These are phyloP conservation scores for Candida easanensis DNA, from an alignment of 805 yeast genomes.

Conservation along the genomic window DNA sequence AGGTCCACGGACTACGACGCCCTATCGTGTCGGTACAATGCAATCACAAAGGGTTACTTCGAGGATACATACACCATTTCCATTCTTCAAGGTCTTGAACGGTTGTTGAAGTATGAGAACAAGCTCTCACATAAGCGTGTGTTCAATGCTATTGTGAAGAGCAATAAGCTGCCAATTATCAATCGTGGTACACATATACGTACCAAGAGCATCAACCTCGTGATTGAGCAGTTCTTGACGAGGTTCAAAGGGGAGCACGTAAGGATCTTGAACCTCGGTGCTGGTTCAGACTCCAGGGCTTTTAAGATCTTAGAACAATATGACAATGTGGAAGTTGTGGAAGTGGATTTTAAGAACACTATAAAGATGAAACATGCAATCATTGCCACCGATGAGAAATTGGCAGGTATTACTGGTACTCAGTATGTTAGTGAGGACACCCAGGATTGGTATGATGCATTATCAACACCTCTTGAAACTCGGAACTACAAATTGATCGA, in stretches of 20 bases:
- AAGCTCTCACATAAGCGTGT: conserved; percentile 20
- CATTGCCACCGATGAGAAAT: conserved; percentile 12
- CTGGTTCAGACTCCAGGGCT: conserved; percentile 62
- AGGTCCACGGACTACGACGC: conserved; percentile 65
- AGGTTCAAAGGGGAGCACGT: conserved; percentile 27
- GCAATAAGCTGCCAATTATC: conserved; percentile 50
- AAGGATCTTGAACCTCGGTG: conserved; percentile 65
- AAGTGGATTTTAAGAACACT: conserved; percentile 50
- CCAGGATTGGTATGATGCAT: conserved; percentile 28
- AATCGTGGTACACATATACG: conserved; percentile 70
- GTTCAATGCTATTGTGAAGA: conserved; percentile 16
- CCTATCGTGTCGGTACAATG: conserved; percentile 57
- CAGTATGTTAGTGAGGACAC: conserved; percentile 8
- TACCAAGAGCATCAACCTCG: conserved; percentile 48
- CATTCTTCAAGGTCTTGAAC: conserved; percentile 21
- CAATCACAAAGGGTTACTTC: conserved; percentile 48
- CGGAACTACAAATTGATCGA: conserved; percentile 29
- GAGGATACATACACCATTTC: conserved; percentile 31
- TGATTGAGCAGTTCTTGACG: conserved; percentile 41
- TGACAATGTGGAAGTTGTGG: conserved; percentile 37
- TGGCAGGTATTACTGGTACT: conserved; percentile 16
- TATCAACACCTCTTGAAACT: background rate
- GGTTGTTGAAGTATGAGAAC: conserved; percentile 22
- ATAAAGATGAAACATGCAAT: conserved; percentile 39
- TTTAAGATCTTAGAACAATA: conserved; percentile 34